These are phyloP conservation scores for Citrus australasica DNA, from an alignment of 345 rosid genomes.

Conservation along the genomic window DNA sequence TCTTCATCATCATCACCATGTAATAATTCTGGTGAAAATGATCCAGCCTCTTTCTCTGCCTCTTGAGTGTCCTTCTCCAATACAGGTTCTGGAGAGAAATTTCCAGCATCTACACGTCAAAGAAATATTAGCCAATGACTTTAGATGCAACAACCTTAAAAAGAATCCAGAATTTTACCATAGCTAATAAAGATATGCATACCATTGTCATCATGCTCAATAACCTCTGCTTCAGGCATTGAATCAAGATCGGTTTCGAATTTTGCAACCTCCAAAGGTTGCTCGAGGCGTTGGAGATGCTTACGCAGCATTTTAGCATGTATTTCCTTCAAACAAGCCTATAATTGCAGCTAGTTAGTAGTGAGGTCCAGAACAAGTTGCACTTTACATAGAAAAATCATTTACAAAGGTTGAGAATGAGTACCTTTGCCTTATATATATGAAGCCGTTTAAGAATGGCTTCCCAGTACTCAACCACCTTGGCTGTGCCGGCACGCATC, in stretches of 20 bases:
- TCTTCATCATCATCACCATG: conserved; percentile 85
- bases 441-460: conserved; percentile 86
- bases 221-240: conserved; percentile 45
- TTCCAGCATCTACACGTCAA: conserved; percentile 40
- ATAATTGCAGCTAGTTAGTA: conserved; percentile 19
- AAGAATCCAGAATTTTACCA: conserved; percentile 5
- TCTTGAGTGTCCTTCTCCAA: conserved; percentile 41
- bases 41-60: conserved; percentile 73
- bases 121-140: conserved; percentile 8
- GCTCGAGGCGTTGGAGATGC: conserved; percentile 79
- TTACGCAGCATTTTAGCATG: conserved; percentile 78
- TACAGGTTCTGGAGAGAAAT: conserved; percentile 67
- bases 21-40: conserved; percentile 82
- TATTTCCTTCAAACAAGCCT: conserved; percentile 94
- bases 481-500: conserved; percentile 86
- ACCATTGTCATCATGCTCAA: conserved; percentile 46
- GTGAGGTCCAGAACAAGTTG: conserved; percentile 4
- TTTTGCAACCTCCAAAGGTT: conserved; percentile 41
- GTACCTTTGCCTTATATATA: conserved; percentile 94
- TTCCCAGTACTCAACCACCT: conserved; percentile 98
- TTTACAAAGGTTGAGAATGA: not conserved
- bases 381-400: not conserved
- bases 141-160: not conserved
- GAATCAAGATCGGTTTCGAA: conserved; percentile 32
- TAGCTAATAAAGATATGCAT: conserved; percentile 1